Percentiles rank a stretch among this genome's conserved stretches.
Conservation (phyloP, 192 early-diverging fungal species). For the Pilaira anomala region DNA sequence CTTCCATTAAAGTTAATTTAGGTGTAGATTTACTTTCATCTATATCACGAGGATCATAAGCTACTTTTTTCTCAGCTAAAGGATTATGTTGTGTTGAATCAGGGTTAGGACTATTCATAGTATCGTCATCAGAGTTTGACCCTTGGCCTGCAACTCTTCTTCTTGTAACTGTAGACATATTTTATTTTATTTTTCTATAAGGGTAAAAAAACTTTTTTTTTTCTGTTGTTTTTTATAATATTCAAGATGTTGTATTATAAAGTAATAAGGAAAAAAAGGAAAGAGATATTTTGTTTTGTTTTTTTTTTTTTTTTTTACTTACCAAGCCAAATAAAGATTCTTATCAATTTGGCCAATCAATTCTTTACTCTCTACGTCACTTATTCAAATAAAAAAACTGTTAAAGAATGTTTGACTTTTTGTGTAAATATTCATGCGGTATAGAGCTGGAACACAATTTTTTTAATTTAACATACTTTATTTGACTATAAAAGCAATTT, state of each 20-base stretch:
- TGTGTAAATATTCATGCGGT: too few species aligned
- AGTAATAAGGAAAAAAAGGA: background rate
- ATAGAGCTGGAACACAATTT: too few species aligned
- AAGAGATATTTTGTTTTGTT: background rate
- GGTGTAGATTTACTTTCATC: slow-evolving; percentile 47
- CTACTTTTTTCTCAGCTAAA: slow-evolving; percentile 39
- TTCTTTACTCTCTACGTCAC: too few species aligned
- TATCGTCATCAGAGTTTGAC: slow-evolving; percentile 13
- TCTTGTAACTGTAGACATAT: slow-evolving; percentile 34
- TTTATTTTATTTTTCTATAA: background rate
- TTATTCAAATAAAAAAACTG: too few species aligned
- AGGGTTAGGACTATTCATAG: background rate
- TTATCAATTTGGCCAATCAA: too few species aligned
- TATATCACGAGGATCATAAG: slow-evolving; percentile 54
- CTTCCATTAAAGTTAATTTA: slow-evolving; percentile 92
- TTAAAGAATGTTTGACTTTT: too few species aligned
- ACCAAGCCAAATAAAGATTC: too few species aligned
- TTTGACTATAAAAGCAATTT: too few species aligned
- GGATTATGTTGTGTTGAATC: background rate
- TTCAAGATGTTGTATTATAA: background rate
- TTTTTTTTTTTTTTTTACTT: background rate
- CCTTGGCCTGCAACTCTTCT: slow-evolving; percentile 23
- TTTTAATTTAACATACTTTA: background rate
- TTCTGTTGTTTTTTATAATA: background rate
- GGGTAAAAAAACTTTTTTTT: background rate